A percentile compares a stretch with the other conserved stretches of the same genome.
These are phyloP conservation scores for Kodamaea restingae DNA, from an alignment of 805 yeast species.

Conservation along the genomic window DNA sequence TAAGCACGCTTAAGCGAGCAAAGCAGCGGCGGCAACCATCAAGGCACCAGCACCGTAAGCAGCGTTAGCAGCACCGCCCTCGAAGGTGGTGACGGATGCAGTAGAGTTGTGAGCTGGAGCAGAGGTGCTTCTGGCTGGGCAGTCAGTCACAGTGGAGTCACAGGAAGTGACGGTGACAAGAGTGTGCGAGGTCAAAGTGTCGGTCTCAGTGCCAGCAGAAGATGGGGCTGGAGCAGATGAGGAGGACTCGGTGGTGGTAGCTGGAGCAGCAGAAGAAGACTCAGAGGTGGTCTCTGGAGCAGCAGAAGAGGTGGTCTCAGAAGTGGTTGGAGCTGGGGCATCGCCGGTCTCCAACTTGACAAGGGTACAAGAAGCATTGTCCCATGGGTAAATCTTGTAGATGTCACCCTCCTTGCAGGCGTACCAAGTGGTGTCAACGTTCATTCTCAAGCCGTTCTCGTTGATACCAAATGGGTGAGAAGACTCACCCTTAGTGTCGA, in stretches of 20 bases:
- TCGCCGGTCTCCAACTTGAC: conserved; percentile 18
- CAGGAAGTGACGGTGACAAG: conserved; percentile 24
- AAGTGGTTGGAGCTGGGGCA: conserved; percentile 2
- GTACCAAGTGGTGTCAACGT: conserved; percentile 16
- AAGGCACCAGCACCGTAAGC: conserved; percentile 14
- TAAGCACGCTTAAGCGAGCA: too few relatives aligned
- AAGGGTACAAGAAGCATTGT: conserved; percentile 15
- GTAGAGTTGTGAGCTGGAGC: conserved; percentile 1
- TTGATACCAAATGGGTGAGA: conserved; percentile 25
- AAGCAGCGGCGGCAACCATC: conserved; percentile 12
- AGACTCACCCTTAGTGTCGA: conserved; percentile 14
- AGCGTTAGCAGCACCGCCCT: conserved; percentile 12
- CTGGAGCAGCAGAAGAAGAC: too few relatives aligned
- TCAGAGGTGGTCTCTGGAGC: too few relatives aligned
- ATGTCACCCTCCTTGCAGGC: conserved; percentile 20
- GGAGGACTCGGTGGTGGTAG: conserved; percentile 4
- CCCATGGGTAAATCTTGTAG: conserved; percentile 12
- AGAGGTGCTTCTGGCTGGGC: conserved; percentile 20
- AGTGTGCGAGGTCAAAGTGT: conserved; percentile 16
- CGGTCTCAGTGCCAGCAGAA: background rate
- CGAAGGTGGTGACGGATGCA: conserved; percentile 19
- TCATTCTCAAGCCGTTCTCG: conserved; percentile 24
- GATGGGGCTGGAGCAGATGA: background rate
- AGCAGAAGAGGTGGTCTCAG: too few relatives aligned
- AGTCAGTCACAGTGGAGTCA: conserved; percentile 20